Evolutionary conservation across 495 filamentous ascomycete genomes (phyloP).

Genomic region (Xylaria castorea): DNA sequence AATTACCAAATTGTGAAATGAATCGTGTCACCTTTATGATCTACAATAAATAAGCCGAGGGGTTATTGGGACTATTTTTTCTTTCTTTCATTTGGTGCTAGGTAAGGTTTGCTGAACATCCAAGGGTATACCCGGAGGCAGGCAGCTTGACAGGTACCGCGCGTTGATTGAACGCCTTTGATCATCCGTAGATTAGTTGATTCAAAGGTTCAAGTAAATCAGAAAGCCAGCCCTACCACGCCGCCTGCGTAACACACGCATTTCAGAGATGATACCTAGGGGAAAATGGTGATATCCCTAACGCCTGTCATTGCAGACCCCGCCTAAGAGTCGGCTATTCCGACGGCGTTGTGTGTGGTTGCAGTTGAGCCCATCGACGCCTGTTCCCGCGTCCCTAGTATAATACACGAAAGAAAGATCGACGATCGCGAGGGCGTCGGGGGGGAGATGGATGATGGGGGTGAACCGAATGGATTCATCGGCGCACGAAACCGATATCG

Average conservation of each 20-base stretch:
- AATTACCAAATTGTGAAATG: not conserved
- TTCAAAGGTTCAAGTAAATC: constrained; percentile 1
- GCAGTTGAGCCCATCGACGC: not conserved
- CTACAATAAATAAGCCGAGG: not conserved
- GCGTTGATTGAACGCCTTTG: not conserved
- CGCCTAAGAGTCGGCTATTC: not conserved
- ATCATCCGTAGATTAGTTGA: not conserved
- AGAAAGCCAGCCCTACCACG: not conserved
- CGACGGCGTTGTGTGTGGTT: not conserved
- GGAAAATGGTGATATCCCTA: not conserved
- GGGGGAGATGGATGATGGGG: no score
- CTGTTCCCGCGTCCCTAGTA: not conserved
- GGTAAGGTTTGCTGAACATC: not conserved
- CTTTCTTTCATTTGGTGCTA: not conserved
- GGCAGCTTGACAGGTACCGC: not conserved
- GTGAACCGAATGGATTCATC: not conserved
- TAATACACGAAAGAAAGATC: constrained; percentile 17
- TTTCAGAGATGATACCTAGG: constrained; percentile 8
- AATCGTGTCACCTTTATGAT: not conserved
- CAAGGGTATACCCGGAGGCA: not conserved
- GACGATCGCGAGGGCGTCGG: not conserved
- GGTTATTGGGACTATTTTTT: not conserved
- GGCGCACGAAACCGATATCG: not conserved
- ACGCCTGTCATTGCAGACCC: not conserved
- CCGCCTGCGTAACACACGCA: not conserved